phyloP scores from a whole-genome alignment of 129 eudicot species.

The Sambucus nigra region DNA sequence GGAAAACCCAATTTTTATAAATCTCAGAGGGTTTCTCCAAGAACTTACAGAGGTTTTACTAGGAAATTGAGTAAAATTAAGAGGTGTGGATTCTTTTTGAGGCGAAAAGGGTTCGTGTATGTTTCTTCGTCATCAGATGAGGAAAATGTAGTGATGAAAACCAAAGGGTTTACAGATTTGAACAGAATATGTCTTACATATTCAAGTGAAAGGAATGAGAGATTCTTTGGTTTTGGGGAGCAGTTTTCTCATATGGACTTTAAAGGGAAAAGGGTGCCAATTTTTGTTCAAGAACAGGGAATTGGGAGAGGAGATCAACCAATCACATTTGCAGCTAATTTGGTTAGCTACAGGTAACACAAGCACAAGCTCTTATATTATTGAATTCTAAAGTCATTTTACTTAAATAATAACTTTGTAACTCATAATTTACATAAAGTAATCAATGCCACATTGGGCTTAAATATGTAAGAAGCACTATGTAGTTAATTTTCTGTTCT shows the following conservation, averaged over 20 bases:
- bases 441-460: too few species aligned
- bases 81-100: constrained; percentile 29
- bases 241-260: constrained; percentile 93
- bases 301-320: constrained; percentile 99
- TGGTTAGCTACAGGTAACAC: constrained; percentile 81
- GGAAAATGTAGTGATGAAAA: constrained; percentile 44
- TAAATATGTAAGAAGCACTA: too few species aligned
- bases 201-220: constrained; percentile 74
- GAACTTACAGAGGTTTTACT: constrained; percentile 32
- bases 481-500: background rate
- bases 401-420: too few species aligned
- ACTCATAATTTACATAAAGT: constrained; percentile 4
- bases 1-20: constrained; percentile 43
- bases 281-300: constrained; percentile 96
- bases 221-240: constrained; percentile 93
- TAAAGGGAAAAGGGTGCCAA: constrained; percentile 89
- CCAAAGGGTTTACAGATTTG: constrained; percentile 27
- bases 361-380: constrained; percentile 1
- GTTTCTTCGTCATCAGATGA: constrained; percentile 39
- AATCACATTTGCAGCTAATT: constrained; percentile 90
- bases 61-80: constrained; percentile 29
- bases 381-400: too few species aligned
- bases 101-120: constrained; percentile 27
- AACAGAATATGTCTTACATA: constrained; percentile 73
- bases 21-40: constrained; percentile 33